Evolutionary conservation across 768 basidiomycete species (phyloP), one percentile per base, ranked within the genome.

Genomic region (Amanita polypyramis): DNA sequence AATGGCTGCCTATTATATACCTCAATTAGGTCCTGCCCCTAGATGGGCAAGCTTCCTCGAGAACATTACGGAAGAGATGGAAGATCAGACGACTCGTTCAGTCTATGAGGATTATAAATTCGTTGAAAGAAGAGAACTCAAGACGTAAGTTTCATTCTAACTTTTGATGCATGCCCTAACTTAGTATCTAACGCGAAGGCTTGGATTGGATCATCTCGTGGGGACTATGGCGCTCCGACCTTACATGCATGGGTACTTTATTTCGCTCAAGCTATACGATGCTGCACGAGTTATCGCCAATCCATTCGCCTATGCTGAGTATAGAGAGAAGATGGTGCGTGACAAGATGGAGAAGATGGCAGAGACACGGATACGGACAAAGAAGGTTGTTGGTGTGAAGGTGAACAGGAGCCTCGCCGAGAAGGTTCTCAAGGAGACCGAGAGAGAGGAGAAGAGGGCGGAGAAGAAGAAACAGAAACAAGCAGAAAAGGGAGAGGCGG

Each of bases 211-310:
- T 55, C 91, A 95, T 62, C 88, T 99, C 56, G 70, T 96, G 54
- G 96, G 96, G 43, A 95, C 94, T 4, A 82, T 92, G 17, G 81
- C 87, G 14, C 87, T 98, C 73, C 95, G 95, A 65, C 96, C 96
- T 3, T 99, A 98, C 67, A 97, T 99, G 95, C 96, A 99, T 65
- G 96, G 96, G 36, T 98, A 94, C 78, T 98, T 99, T 70, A 66
- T 97, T 53, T 89, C 93, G 4, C 81, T 98, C 66, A 90, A 92
- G 58, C 78, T 98, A 4, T 98, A 98, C 69, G 90, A 94, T 56
- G 85, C 94, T 43, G 96, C 96, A 1, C 83, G 94, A 27, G 77
- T 95, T 54, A 93, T 98, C 55, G 85, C 92, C 49, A 97, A 98
- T 68, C 96, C 96, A 2, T 94, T 91, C 61, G 91, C 85, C 8